Conservation (phyloP, 345 rosid genomes). For the Melaleuca quinquenervia region DNA sequence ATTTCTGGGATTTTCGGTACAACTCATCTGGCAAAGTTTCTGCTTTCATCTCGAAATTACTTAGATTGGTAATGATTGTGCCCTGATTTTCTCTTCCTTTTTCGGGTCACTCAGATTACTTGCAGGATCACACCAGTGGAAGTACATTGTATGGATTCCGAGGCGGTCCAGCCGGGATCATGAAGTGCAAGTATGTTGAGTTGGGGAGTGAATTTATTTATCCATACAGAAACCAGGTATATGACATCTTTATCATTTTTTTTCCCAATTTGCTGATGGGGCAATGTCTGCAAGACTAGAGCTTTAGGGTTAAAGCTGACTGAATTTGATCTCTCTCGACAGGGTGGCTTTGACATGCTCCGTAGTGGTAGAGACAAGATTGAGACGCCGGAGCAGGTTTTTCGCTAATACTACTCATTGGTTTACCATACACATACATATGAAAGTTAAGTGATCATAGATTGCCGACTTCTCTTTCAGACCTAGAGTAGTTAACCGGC, state of each 20-base stretch:
- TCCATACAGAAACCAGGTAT: constrained; percentile 87
- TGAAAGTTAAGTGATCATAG: neutral
- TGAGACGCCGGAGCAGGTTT: constrained; percentile 99
- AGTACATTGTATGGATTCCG: constrained; percentile 73
- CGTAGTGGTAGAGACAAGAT: constrained; percentile 99
- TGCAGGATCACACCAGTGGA: constrained; percentile 60
- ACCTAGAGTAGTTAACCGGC: neutral
- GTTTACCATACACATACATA: neutral
- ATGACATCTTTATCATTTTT: neutral
- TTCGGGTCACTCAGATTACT: constrained; percentile 45
- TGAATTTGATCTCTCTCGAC: neutral
- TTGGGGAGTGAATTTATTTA: constrained; percentile 53
- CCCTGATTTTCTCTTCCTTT: neutral
- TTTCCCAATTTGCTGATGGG: neutral
- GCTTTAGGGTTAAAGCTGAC: neutral
- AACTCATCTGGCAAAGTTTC: neutral
- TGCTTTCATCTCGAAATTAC: neutral
- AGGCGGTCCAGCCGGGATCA: constrained; percentile 98
- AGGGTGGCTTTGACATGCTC: constrained; percentile 99
- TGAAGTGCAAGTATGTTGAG: constrained; percentile 81
- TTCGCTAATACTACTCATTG: neutral
- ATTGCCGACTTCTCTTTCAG: neutral
- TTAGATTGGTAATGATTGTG: neutral
- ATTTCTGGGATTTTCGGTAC: constrained; percentile 84
- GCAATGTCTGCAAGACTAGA: neutral